Percentiles rank a stretch among this genome's conserved stretches.
phyloP scores from a whole-genome alignment of 2,329 filamentous ascomycete species.

The Blastomyces gilchristii region DNA sequence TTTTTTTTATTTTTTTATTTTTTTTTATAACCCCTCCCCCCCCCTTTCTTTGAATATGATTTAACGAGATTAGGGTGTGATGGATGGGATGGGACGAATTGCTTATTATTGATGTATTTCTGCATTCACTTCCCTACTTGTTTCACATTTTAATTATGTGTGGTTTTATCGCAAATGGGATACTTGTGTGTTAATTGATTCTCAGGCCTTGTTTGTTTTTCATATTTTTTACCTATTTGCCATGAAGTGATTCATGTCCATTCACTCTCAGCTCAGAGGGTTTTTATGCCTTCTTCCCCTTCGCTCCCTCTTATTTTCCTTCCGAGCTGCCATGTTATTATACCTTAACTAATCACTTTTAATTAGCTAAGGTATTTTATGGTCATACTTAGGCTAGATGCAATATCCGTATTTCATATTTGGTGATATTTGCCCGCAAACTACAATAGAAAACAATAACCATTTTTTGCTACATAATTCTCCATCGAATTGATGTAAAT shows the following conservation, averaged over 20 bases:
- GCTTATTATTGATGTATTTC: not conserved
- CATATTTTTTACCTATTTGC: not conserved
- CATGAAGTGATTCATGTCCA: too few relatives aligned
- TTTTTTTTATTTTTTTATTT: too few relatives aligned
- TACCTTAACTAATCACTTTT: not conserved
- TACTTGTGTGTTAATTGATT: not conserved
- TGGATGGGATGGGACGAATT: not conserved
- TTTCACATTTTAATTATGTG: not conserved
- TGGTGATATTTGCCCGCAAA: not conserved
- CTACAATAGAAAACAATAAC: not conserved
- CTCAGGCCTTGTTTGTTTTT: not conserved
- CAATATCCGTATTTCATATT: not conserved
- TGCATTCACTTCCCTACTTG: not conserved
- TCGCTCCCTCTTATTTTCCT: not conserved
- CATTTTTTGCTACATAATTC: not conserved
- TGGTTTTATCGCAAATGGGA: not conserved
- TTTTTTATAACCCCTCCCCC: too few relatives aligned
- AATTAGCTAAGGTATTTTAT: not conserved
- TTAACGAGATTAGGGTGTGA: not conserved
- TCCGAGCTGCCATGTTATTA: not conserved
- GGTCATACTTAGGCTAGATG: not conserved
- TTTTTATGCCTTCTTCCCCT: not conserved
- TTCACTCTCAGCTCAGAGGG: not conserved
- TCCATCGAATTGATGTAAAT: not conserved
- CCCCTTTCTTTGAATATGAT: not conserved